These are phyloP conservation scores for Chlorella vulgaris DNA, from an alignment of 139 green algal species.

Conservation along the genomic window DNA sequence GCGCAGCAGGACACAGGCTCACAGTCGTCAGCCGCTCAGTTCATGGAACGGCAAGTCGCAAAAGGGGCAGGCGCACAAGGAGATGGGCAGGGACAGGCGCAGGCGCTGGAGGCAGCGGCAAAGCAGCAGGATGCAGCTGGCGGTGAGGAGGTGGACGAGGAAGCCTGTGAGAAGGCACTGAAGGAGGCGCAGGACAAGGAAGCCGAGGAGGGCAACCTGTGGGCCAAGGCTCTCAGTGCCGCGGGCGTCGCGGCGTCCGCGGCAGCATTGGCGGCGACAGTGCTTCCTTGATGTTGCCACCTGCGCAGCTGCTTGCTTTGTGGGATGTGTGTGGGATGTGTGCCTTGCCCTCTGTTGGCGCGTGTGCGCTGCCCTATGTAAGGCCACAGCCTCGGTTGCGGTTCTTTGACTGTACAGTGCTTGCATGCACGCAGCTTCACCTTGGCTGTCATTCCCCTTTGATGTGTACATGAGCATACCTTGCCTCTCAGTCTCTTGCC, in stretches of 20 bases:
- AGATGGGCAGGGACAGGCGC: neutral
- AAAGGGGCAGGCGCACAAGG: neutral
- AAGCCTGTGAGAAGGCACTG: neutral
- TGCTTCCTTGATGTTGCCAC: too few relatives aligned
- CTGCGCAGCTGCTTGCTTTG: too few relatives aligned
- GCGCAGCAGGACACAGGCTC: neutral
- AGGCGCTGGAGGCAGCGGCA: constrained; percentile 1
- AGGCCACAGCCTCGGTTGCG: too few relatives aligned
- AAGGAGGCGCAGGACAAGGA: neutral
- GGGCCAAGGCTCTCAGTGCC: constrained; percentile 2
- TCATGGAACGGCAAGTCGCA: constrained; percentile 3
- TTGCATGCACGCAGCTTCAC: too few relatives aligned
- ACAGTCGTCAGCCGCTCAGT: neutral
- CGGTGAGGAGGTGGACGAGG: neutral
- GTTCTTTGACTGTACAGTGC: too few relatives aligned
- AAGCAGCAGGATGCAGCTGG: neutral
- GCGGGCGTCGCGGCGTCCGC: constrained; percentile 11
- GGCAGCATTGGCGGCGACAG: neutral
- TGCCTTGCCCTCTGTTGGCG: too few relatives aligned
- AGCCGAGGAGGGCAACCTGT: constrained; percentile 9
- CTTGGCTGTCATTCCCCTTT: too few relatives aligned
- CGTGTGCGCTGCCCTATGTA: too few relatives aligned
- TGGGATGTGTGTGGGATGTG: too few relatives aligned
- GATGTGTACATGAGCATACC: too few relatives aligned
- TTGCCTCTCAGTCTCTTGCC: too few relatives aligned